Evolutionary conservation across 371 early-diverging fungal genomes (phyloP).

Genomic region (Mortierella polycephala): DNA sequence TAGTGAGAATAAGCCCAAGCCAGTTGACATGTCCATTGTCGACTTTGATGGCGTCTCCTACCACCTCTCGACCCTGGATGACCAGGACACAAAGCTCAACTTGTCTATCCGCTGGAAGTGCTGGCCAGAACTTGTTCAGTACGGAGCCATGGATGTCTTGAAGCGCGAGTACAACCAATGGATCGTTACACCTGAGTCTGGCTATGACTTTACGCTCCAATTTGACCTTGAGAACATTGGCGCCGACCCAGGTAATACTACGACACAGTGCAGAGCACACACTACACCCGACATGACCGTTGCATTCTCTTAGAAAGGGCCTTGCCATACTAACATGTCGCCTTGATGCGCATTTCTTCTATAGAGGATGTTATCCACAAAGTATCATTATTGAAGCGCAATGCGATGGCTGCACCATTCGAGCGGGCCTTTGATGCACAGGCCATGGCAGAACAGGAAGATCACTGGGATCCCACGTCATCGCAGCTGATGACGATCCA

Average conservation of each 20-base stretch:
- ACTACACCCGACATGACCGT: not conserved
- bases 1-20: slow-evolving; percentile 82
- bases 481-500: slow-evolving; percentile 88
- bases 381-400: slow-evolving; percentile 89
- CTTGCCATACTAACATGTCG: not conserved
- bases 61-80: slow-evolving; percentile 79
- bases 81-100: slow-evolving; percentile 71
- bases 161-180: slow-evolving; percentile 83
- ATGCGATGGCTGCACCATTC: slow-evolving; percentile 94
- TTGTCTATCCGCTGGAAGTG: slow-evolving; percentile 90
- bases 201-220: slow-evolving; percentile 85
- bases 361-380: slow-evolving; percentile 81
- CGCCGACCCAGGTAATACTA: slow-evolving; percentile 69
- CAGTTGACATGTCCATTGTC: slow-evolving; percentile 84
- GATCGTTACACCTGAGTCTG: slow-evolving; percentile 73
- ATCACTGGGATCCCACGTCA: slow-evolving; percentile 65
- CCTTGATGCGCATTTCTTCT: not conserved
- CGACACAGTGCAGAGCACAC: not conserved
- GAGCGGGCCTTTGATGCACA: slow-evolving; percentile 91
- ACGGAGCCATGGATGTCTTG: slow-evolving; percentile 86
- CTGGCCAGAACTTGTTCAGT: slow-evolving; percentile 77
- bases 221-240: slow-evolving; percentile 85
- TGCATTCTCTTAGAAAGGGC: not conserved
- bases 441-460: slow-evolving; percentile 75
- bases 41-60: slow-evolving; percentile 97